Conservation (phyloP, 2,329 filamentous ascomycete species). For the Shiraia sp. region DNA sequence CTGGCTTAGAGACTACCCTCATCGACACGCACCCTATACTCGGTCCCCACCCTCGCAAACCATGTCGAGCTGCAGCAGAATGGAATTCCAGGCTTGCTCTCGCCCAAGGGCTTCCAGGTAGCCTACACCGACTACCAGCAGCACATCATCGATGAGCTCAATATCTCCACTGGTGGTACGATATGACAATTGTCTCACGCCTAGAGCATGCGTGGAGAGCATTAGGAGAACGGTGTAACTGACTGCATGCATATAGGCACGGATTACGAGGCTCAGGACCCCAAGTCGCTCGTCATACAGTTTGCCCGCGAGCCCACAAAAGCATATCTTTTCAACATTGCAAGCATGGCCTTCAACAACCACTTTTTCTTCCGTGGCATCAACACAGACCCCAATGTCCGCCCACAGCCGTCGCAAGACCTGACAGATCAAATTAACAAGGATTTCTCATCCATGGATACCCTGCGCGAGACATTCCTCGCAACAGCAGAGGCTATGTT, state of each 20-base stretch:
- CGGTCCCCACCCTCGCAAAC: slow-evolving; percentile 55
- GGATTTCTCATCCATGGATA: slow-evolving; percentile 82
- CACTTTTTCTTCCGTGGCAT: slow-evolving; percentile 76
- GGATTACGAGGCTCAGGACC: slow-evolving; percentile 62
- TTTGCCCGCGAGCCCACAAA: slow-evolving; percentile 77
- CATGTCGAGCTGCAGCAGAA: slow-evolving; percentile 50
- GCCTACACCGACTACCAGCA: slow-evolving; percentile 85
- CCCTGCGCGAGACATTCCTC: slow-evolving; percentile 77
- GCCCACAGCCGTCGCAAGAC: slow-evolving; percentile 50
- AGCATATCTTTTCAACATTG: slow-evolving; percentile 90
- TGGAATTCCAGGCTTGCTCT: slow-evolving; percentile 73
- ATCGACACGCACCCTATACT: slow-evolving; percentile 42
- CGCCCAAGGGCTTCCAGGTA: slow-evolving; percentile 68
- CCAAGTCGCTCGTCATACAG: slow-evolving; percentile 71
- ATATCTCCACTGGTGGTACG: slow-evolving; percentile 71
- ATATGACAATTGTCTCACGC: background rate
- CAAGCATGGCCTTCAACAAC: slow-evolving; percentile 95
- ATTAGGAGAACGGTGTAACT: slow-evolving; percentile 5
- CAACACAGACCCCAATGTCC: slow-evolving; percentile 30
- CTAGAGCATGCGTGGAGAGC: too few species aligned
- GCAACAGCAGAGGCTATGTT: slow-evolving; percentile 88
- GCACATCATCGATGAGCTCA: slow-evolving; percentile 74
- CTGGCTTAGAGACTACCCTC: slow-evolving; percentile 28
- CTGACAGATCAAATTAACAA: slow-evolving; percentile 63
- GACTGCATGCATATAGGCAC: slow-evolving; percentile 56